Evolutionary conservation across 2,329 filamentous ascomycete species (phyloP), one percentile per base, ranked within the genome.

Genomic region (Teratosphaeriaceae sp.): DNA sequence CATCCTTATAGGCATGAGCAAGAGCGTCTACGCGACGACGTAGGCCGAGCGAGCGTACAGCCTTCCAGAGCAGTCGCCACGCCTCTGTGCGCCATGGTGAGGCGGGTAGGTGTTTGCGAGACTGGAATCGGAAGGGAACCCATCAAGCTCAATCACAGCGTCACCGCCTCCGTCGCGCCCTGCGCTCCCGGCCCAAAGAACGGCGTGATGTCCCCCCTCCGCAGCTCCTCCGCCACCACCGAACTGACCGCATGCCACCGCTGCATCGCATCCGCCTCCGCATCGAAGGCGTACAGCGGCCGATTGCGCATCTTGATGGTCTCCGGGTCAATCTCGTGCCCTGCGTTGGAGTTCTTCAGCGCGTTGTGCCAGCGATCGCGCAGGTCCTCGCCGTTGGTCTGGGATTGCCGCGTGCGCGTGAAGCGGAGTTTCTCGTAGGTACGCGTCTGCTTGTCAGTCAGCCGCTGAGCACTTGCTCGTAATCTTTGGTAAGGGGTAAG

Each of bases 381-480:
- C 11, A 45, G 15, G 31, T 45, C 43, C 26, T 45, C 43, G 18
- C 43, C 43, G 22, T 45, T 45, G 20, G 37, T 40, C 18, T 42
- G 43, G 15, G 43, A 45, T 18, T 37, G 38, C 11, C 38, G 19
- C 16, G 43, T 45, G 27, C 43, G 43, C 3, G 38, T 31, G 31
- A 45, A 45, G 16, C 43, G 43, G 15, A 45, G 38, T 22, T 45
- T 45, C 37, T 45, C 43, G 33, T 45, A 45, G 19, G 43, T 45
- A 3, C 43, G 37, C 3, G 43, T 45, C 43, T 45, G 19, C 6
- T 15, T n/a, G 18, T 43, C 34, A 39, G 26, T 40, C 18, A 29
- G 31, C 31, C 5, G 4, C 20, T 16, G 9, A 19, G n/a, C n/a
- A n/a, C n/a, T n/a, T n/a, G n/a, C n/a, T n/a, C n/a, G n/a, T n/a